Evolutionary conservation across 2,329 filamentous ascomycete species (phyloP).

Genomic region (Aspergillus calidoustus): DNA sequence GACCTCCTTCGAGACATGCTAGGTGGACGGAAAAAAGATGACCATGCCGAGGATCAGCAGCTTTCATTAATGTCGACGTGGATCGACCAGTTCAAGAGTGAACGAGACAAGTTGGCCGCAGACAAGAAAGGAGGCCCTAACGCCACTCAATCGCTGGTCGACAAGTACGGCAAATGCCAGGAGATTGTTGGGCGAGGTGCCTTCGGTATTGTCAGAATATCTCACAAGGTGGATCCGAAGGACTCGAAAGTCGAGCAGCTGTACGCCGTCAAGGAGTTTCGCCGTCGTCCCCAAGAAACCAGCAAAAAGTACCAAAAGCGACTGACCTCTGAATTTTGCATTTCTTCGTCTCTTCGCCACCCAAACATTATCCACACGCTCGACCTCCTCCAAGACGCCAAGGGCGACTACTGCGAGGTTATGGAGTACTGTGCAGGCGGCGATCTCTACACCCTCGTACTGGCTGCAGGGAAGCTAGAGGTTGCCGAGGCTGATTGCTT

Average conservation of each 20-base stretch:
- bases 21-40: conserved; percentile 75
- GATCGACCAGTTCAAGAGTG: conserved; percentile 90
- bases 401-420: conserved; percentile 97
- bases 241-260: conserved; percentile 80
- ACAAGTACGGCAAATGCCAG: conserved; percentile 98
- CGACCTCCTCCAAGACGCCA: conserved; percentile 91
- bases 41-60: conserved; percentile 67
- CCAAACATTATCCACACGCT: conserved; percentile 98
- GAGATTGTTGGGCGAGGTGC: conserved; percentile 95
- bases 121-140: conserved; percentile 80
- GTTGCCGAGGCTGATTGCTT: conserved; percentile 94
- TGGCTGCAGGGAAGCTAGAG: conserved; percentile 85
- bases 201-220: conserved; percentile 96
- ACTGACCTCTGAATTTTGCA: conserved; percentile 96
- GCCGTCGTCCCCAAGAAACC: conserved; percentile 88
- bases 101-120: conserved; percentile 74
- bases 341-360: conserved; percentile 93
- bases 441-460: conserved; percentile 90
- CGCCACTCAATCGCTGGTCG: conserved; percentile 77
- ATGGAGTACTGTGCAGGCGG: conserved; percentile 99
- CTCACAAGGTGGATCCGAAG: conserved; percentile 88
- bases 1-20: conserved; percentile 89
- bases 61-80: conserved; percentile 92
- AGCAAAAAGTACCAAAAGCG: conserved; percentile 98
- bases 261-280: conserved; percentile 98